A percentile compares a stretch with the other conserved stretches of the same genome.
These are phyloP conservation scores for Lanmaoa rubissima DNA, from an alignment of 768 basidiomycete species.

Conservation along the genomic window DNA sequence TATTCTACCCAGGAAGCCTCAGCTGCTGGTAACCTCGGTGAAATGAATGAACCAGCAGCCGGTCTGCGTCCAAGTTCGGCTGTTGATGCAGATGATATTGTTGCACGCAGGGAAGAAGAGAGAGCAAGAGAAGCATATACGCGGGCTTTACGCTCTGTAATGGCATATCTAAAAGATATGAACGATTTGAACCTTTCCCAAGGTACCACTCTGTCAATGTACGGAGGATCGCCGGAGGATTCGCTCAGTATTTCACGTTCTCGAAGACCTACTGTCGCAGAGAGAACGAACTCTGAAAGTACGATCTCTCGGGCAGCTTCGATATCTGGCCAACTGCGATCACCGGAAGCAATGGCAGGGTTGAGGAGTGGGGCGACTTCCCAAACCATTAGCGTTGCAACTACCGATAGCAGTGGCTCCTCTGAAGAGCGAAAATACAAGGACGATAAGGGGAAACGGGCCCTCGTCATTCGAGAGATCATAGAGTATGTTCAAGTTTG, in stretches of 20 bases:
- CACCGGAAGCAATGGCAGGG: slow-evolving; percentile 59
- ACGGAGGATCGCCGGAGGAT: slow-evolving; percentile 52
- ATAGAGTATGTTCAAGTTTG: slow-evolving; percentile 60
- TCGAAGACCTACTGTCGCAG: slow-evolving; percentile 67
- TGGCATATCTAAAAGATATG: slow-evolving; percentile 96
- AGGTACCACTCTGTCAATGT: slow-evolving; percentile 53
- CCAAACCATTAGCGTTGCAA: slow-evolving; percentile 71
- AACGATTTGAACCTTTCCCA: slow-evolving; percentile 82
- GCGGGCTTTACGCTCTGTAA: slow-evolving; percentile 83
- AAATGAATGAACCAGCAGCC: slow-evolving; percentile 27
- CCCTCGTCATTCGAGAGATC: slow-evolving; percentile 86
- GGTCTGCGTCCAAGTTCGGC: slow-evolving; percentile 45
- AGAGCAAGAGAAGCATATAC: slow-evolving; percentile 68
- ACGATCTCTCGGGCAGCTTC: slow-evolving; percentile 52
- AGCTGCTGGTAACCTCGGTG: slow-evolving; percentile 37
- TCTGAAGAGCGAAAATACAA: slow-evolving; percentile 85
- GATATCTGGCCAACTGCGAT: slow-evolving; percentile 58
- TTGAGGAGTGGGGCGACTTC: slow-evolving; percentile 58
- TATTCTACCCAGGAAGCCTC: slow-evolving; percentile 55
- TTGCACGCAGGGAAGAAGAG: slow-evolving; percentile 66
- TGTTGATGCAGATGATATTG: slow-evolving; percentile 41
- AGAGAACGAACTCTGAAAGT: slow-evolving; percentile 42
- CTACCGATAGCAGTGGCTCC: slow-evolving; percentile 71
- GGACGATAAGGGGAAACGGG: slow-evolving; percentile 84
- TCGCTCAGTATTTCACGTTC: slow-evolving; percentile 40